These are phyloP conservation scores for Puya raimondii DNA, from an alignment of 176 grass and related monocot genomes.

Conservation along the genomic window DNA sequence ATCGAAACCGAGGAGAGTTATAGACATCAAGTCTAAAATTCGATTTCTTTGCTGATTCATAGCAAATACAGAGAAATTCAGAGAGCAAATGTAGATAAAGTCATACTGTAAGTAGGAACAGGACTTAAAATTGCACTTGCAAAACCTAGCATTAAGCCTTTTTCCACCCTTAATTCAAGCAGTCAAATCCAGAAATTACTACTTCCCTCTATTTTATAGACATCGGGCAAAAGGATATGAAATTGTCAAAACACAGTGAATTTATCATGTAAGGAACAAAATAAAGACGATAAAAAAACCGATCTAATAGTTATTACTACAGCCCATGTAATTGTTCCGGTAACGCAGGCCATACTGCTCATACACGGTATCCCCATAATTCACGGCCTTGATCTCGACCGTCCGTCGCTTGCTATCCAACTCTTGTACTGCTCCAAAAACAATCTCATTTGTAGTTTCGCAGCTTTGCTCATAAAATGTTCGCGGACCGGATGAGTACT, in stretches of 20 bases:
- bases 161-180: slow-evolving; percentile 9
- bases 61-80: not conserved
- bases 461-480: slow-evolving; percentile 87
- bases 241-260: slow-evolving; percentile 3
- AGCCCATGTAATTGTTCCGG: slow-evolving; percentile 76
- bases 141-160: slow-evolving; percentile 5
- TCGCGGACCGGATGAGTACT: slow-evolving; percentile 63
- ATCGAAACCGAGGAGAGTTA: too few species aligned
- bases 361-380: slow-evolving; percentile 80
- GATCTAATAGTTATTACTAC: slow-evolving; percentile 39
- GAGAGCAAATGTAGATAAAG: not conserved
- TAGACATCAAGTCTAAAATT: too few species aligned
- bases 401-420: slow-evolving; percentile 51
- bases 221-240: not conserved
- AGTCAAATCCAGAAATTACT: slow-evolving; percentile 10
- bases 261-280: slow-evolving; percentile 17
- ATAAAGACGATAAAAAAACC: not conserved
- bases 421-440: slow-evolving; percentile 94
- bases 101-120: not conserved
- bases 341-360: slow-evolving; percentile 75
- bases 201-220: slow-evolving; percentile 21
- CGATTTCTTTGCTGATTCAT: too few species aligned
- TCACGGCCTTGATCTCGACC: slow-evolving; percentile 86
- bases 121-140: not conserved
- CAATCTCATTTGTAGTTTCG: slow-evolving; percentile 82